phyloP scores from a whole-genome alignment of 2,329 filamentous ascomycete species.

The Dactylonectria estremocensis region DNA sequence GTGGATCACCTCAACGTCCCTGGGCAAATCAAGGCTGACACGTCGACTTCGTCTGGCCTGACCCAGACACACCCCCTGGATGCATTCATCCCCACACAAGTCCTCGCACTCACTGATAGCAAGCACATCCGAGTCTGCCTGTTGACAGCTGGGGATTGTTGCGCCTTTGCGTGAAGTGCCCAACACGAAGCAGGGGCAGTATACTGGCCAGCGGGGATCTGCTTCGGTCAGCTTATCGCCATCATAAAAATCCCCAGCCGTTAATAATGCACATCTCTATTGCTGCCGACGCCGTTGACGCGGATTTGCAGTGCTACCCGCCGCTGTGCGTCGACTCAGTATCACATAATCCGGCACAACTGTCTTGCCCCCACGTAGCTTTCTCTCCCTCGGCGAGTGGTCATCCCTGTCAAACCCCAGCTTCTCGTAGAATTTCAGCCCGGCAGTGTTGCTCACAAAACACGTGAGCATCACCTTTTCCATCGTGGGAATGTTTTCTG shows the following conservation, averaged over 20 bases:
- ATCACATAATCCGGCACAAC: conserved; percentile 73
- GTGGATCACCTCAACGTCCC: conserved; percentile 16
- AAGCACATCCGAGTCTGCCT: not conserved
- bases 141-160: not conserved
- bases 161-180: not conserved
- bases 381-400: conserved; percentile 68
- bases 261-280: not conserved
- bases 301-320: conserved; percentile 24
- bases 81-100: not conserved
- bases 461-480: conserved; percentile 83
- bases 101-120: not conserved
- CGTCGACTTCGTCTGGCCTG: conserved; percentile 10
- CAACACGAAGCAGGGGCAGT: conserved; percentile 5
- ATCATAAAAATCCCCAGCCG: not conserved
- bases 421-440: conserved; percentile 72
- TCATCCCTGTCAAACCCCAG: conserved; percentile 71
- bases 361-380: conserved; percentile 68
- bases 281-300: conserved; percentile 33
- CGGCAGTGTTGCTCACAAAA: conserved; percentile 73
- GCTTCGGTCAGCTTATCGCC: not conserved
- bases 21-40: conserved; percentile 30
- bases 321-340: conserved; percentile 64
- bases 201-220: not conserved
- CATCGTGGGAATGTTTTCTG: conserved; percentile 67
- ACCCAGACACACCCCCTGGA: not conserved